Conservation (phyloP, 495 filamentous ascomycete species). For the Aspergillus leporis region DNA sequence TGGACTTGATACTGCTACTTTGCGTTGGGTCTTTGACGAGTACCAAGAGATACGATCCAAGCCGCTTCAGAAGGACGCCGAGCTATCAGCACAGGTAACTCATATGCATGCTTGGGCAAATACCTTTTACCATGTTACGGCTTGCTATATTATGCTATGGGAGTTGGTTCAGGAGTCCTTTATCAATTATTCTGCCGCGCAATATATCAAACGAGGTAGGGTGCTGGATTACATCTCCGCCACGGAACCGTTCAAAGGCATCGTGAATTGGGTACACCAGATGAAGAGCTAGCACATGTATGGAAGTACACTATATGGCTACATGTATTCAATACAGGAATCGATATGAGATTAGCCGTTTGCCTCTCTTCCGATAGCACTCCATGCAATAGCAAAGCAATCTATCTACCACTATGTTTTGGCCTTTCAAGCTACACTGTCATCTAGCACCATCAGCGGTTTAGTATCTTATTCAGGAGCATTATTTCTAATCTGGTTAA, state of each 20-base stretch:
- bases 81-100: background rate
- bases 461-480: no score
- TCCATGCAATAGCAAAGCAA: no score
- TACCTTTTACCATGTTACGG: background rate
- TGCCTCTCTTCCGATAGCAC: no score
- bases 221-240: background rate
- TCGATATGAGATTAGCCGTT: no score
- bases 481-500: no score
- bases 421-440: no score
- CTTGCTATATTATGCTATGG: background rate
- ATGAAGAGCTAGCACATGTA: background rate
- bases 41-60: background rate
- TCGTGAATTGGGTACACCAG: background rate
- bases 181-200: background rate
- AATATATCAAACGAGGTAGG: background rate
- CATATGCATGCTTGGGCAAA: background rate
- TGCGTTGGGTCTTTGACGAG: background rate
- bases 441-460: no score
- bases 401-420: no score
- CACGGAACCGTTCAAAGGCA: background rate
- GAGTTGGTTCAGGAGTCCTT: background rate
- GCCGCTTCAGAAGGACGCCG: background rate
- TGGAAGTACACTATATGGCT: no score
- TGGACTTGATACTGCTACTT: background rate
- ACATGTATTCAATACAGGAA: no score